phyloP scores from a whole-genome alignment of 2,329 filamentous ascomycete species.

The Cytospora piceae region DNA sequence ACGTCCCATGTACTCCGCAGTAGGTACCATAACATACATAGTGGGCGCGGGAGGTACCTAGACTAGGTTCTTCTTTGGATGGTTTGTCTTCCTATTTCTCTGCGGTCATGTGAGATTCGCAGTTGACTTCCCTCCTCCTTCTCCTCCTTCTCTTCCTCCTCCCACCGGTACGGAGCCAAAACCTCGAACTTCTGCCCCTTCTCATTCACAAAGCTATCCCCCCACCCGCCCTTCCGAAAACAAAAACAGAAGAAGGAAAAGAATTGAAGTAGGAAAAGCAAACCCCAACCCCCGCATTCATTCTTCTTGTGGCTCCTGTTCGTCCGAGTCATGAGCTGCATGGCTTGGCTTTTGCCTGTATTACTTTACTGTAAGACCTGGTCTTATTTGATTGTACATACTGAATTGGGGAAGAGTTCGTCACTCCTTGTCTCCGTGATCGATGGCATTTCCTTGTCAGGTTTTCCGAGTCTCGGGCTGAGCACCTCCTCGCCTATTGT shows the following conservation, averaged over 20 bases:
- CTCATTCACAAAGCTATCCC: background rate
- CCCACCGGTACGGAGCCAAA: background rate
- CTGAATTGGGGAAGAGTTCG: background rate
- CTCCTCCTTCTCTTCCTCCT: background rate
- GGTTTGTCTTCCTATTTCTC: background rate
- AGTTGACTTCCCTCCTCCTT: too few species aligned
- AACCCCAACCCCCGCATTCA: background rate
- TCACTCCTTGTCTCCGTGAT: background rate
- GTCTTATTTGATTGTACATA: background rate
- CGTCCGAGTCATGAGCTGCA: background rate
- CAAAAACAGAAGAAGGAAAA: background rate
- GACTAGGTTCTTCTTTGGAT: background rate
- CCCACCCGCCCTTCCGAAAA: too few species aligned
- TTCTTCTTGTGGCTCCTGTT: background rate
- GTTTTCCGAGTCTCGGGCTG: too few species aligned
- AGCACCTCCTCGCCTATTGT: background rate
- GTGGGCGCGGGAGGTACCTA: background rate
- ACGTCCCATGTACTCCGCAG: too few species aligned
- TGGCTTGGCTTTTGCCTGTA: background rate
- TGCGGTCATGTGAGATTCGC: background rate
- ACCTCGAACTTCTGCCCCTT: background rate
- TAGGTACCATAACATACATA: background rate
- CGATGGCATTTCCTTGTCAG: too few species aligned
- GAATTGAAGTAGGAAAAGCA: too few species aligned
- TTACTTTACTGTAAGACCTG: slow-evolving; percentile 1